Conservation (phyloP, 2,329 filamentous ascomycete genomes). For the Fusarium heterosporum region DNA sequence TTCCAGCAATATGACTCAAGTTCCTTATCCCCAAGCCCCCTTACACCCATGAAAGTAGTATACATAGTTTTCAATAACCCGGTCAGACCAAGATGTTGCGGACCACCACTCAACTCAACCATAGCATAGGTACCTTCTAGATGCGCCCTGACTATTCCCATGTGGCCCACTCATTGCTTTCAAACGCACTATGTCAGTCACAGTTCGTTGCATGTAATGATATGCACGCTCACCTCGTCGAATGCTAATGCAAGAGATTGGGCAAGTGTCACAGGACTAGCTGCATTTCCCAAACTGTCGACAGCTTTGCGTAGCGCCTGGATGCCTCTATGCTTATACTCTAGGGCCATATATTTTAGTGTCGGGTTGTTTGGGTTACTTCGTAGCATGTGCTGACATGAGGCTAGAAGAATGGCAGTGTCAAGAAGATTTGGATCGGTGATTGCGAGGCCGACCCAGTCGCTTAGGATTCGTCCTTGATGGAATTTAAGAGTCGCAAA, state of each 20-base stretch:
- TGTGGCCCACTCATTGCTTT: not conserved
- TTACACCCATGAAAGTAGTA: not conserved
- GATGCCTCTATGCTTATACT: slow-evolving; percentile 20
- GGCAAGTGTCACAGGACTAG: not conserved
- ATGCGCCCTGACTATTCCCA: not conserved
- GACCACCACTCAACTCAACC: not conserved
- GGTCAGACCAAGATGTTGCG: not conserved
- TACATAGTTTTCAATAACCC: not conserved
- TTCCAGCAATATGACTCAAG: no score
- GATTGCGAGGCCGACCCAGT: slow-evolving; percentile 24
- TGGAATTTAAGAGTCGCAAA: not conserved
- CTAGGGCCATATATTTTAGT: not conserved
- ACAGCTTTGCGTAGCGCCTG: not conserved
- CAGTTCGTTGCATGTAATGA: no score
- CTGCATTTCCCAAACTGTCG: rapidly evolving
- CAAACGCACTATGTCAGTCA: not conserved
- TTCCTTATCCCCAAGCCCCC: not conserved
- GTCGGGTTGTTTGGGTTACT: not conserved
- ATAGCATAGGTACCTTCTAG: not conserved
- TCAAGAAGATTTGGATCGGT: slow-evolving; percentile 15
- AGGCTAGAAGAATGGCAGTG: slow-evolving; percentile 7
- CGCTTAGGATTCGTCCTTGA: not conserved
- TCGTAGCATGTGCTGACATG: not conserved
- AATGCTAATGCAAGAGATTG: slow-evolving; percentile 15
- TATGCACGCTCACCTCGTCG: not conserved